Evolutionary conservation across 805 yeast species (phyloP).

Genomic region (Lipomyces starkeyi): DNA sequence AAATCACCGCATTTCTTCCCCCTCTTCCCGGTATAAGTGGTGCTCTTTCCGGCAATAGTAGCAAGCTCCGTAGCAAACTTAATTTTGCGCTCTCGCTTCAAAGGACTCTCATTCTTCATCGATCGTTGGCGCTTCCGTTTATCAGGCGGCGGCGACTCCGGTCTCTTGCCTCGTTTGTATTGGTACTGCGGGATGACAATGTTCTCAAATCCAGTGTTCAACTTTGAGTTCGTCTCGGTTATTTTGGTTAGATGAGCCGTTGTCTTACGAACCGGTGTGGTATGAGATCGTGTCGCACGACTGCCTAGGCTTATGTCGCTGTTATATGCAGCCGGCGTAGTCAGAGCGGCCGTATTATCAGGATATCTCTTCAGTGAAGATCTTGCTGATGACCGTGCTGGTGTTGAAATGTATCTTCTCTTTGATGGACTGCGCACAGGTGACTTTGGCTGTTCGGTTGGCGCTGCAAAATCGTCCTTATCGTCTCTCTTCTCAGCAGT

Average conservation of each 20-base stretch:
- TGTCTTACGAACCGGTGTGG: not conserved
- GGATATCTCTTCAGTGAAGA: slow-evolving; percentile 3
- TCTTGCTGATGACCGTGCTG: slow-evolving; percentile 9
- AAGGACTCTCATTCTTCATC: slow-evolving; percentile 28
- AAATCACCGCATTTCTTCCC: not conserved
- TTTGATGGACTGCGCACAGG: not conserved
- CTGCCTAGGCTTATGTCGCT: not conserved
- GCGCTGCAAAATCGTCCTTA: slow-evolving; percentile 1
- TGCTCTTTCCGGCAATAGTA: slow-evolving; percentile 11
- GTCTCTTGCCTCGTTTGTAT: slow-evolving; percentile 29
- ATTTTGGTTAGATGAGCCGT: slow-evolving; percentile 19
- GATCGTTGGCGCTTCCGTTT: slow-evolving; percentile 23
- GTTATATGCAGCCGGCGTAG: not conserved
- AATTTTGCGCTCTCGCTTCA: slow-evolving; percentile 23
- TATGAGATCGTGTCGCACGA: slow-evolving; percentile 9
- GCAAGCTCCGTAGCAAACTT: slow-evolving; percentile 23
- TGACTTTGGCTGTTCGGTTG: not conserved
- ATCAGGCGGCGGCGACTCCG: slow-evolving; percentile 35
- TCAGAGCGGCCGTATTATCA: not conserved
- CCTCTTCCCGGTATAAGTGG: not conserved
- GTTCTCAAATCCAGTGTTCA: slow-evolving; percentile 45
- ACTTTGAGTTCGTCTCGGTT: slow-evolving; percentile 27
- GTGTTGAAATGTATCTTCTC: slow-evolving; percentile 1
- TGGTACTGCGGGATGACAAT: slow-evolving; percentile 42
- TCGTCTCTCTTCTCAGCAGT: not conserved